Evolutionary conservation across 352 stramenopile species (phyloP).

Genomic region (Pythium graminicola): DNA sequence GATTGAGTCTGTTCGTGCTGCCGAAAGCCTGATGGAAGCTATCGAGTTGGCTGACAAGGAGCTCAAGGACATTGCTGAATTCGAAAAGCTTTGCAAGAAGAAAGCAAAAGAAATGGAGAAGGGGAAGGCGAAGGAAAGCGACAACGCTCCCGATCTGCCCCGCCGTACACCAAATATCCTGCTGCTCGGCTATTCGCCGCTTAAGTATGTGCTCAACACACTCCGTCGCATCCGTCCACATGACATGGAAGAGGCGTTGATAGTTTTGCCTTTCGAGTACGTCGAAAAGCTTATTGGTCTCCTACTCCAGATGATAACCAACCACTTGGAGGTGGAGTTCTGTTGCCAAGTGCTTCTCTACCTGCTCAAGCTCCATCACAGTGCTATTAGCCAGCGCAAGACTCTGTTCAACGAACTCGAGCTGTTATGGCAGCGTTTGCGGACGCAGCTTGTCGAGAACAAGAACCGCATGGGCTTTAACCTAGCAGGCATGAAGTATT

Average conservation of each 20-base stretch:
- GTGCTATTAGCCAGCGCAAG: conserved; percentile 62
- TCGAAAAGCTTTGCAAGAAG: conserved; percentile 57
- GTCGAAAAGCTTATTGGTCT: conserved; percentile 92
- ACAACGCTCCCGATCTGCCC: conserved; percentile 22
- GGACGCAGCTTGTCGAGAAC: conserved; percentile 59
- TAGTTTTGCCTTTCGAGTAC: conserved; percentile 96
- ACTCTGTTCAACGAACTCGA: conserved; percentile 71
- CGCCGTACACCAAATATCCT: conserved; percentile 87
- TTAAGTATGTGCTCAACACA: conserved; percentile 93
- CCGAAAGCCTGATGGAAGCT: conserved; percentile 92
- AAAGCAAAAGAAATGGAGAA: conserved; percentile 36
- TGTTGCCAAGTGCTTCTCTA: conserved; percentile 79
- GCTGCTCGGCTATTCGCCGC: conserved; percentile 92
- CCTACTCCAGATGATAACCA: conserved; percentile 86
- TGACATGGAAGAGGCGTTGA: conserved; percentile 96
- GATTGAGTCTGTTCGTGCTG: conserved; percentile 87
- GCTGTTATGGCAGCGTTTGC: conserved; percentile 70
- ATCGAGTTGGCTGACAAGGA: conserved; percentile 92
- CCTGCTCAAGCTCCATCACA: conserved; percentile 72
- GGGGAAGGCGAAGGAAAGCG: conserved; percentile 54
- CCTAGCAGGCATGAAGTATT: conserved; percentile 80
- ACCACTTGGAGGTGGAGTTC: conserved; percentile 89
- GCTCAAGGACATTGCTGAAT: conserved; percentile 77
- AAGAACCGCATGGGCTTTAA: conserved; percentile 88
- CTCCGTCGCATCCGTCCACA: conserved; percentile 89